Percentiles rank a stretch among this genome's conserved stretches.
phyloP scores from a whole-genome alignment of 495 filamentous ascomycete genomes.

The Penicillium silybi region DNA sequence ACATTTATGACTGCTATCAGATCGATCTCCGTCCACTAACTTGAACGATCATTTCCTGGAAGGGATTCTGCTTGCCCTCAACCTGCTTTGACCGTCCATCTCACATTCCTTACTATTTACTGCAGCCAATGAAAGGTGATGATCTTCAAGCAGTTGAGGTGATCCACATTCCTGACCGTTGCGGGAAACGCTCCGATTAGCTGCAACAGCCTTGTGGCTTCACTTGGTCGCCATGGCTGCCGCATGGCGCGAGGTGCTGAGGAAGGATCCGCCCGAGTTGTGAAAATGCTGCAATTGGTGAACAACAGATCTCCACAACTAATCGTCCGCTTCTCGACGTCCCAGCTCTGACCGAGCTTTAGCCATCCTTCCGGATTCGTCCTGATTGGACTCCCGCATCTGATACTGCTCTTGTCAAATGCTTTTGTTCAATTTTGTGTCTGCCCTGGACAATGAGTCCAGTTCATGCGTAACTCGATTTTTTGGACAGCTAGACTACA shows the following conservation, averaged over 20 bases:
- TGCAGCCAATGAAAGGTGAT: constrained; percentile 5
- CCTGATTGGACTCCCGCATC: neutral
- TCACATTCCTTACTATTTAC: constrained; percentile 9
- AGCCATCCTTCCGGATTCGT: neutral
- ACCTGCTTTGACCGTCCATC: neutral
- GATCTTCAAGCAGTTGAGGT: neutral
- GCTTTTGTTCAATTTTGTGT: neutral
- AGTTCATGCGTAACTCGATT: neutral
- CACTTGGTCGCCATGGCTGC: neutral
- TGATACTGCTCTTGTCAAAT: neutral
- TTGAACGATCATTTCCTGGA: neutral
- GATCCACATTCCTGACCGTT: constrained; percentile 21
- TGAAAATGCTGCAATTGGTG: neutral
- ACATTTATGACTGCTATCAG: neutral
- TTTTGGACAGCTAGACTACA: neutral
- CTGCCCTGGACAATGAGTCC: neutral
- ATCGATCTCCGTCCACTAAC: neutral
- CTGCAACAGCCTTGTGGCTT: neutral
- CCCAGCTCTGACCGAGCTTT: neutral
- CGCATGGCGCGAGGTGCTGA: neutral
- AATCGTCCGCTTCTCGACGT: neutral
- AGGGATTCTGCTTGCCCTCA: neutral
- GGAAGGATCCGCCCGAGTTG: neutral
- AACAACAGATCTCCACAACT: neutral
- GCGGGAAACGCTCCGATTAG: constrained; percentile 6